Conservation (phyloP, 805 yeast genomes). For the Pichia paraexigua region DNA sequence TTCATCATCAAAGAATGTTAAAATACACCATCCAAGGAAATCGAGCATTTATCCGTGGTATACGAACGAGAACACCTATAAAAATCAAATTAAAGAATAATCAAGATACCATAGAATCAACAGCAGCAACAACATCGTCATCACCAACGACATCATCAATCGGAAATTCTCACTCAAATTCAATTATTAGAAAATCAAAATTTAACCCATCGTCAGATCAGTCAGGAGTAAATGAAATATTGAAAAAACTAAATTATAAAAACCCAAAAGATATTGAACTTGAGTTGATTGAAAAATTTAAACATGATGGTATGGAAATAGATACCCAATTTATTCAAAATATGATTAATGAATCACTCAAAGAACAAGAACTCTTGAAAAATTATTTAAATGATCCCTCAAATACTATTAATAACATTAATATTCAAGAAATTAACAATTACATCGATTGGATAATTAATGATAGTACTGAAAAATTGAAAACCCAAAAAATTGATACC, state of each 20-base stretch:
- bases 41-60: neutral
- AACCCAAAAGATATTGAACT: conserved; percentile 21
- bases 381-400: conserved; percentile 12
- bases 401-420: conserved; percentile 11
- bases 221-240: neutral
- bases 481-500: conserved; percentile 8
- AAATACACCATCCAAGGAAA: neutral
- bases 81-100: neutral
- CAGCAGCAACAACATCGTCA: too few species aligned
- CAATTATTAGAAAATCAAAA: neutral
- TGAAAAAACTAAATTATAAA: conserved; percentile 12
- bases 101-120: too few species aligned
- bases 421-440: conserved; percentile 15
- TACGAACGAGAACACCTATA: neutral
- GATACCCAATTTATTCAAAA: conserved; percentile 24
- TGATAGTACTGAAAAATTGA: conserved; percentile 17
- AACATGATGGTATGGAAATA: conserved; percentile 21
- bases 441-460: conserved; percentile 24
- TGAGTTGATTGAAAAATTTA: conserved; percentile 20
- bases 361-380: conserved; percentile 14
- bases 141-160: neutral
- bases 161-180: neutral
- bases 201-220: neutral
- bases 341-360: conserved; percentile 19
- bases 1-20: neutral